Evolutionary conservation across 768 basidiomycete species (phyloP).

Genomic region (Collybiopsis luxurians): DNA sequence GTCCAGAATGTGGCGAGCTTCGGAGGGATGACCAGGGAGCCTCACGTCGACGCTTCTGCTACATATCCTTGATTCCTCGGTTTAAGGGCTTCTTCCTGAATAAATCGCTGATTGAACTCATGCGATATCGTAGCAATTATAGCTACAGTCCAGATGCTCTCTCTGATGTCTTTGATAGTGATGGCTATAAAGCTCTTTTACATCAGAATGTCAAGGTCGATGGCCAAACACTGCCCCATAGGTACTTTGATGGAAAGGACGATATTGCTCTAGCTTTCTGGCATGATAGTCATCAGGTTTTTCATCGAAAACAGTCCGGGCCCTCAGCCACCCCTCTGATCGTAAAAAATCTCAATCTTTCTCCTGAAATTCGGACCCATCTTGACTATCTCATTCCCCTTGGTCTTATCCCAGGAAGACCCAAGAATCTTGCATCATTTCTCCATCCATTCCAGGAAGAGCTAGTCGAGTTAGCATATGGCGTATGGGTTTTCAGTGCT

Average conservation of each 20-base stretch:
- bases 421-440: constrained; percentile 43
- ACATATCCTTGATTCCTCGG: constrained; percentile 30
- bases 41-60: constrained; percentile 27
- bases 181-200: constrained; percentile 24
- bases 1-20: constrained; percentile 24
- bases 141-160: constrained; percentile 15
- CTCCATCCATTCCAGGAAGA: constrained; percentile 39
- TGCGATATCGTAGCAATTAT: constrained; percentile 25
- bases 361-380: constrained; percentile 31
- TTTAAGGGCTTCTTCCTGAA: constrained; percentile 22
- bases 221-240: constrained; percentile 17
- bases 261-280: constrained; percentile 43
- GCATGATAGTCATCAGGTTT: constrained; percentile 41
- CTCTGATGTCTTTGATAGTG: constrained; percentile 35
- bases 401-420: constrained; percentile 44
- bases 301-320: constrained; percentile 21
- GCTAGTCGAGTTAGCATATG: constrained; percentile 28
- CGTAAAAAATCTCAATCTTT: constrained; percentile 36
- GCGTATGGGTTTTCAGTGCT: constrained; percentile 34
- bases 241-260: constrained; percentile 31
- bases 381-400: constrained; percentile 32
- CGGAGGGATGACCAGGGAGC: constrained; percentile 22
- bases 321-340: constrained; percentile 40
- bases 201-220: constrained; percentile 22
- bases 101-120: constrained; percentile 12